These are phyloP conservation scores for Pulveroboletus sp. DNA, from an alignment of 768 basidiomycete genomes.

Conservation along the genomic window DNA sequence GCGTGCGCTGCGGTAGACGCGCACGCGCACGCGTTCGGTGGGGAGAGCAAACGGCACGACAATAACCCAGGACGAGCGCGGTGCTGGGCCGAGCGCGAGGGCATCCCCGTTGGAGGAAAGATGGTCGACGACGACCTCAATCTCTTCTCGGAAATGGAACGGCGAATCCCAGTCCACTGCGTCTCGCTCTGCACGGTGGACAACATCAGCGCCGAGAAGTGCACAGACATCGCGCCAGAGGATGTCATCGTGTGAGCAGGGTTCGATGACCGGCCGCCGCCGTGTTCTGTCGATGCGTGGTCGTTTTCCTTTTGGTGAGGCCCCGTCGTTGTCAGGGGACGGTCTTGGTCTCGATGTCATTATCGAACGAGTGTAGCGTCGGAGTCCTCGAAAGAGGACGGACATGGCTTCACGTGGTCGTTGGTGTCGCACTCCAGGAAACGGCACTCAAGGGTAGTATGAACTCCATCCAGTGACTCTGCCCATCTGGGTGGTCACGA, in stretches of 20 bases:
- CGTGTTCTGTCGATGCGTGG: constrained; percentile 20
- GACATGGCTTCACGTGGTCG: neutral
- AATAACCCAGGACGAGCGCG: constrained; percentile 68
- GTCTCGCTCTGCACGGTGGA: constrained; percentile 44
- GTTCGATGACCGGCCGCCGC: constrained; percentile 34
- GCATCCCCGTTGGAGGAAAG: constrained; percentile 66
- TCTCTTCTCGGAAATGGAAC: constrained; percentile 52
- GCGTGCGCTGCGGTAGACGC: constrained; percentile 65
- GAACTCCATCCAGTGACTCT: no score
- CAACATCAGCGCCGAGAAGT: constrained; percentile 58
- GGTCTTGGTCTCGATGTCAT: constrained; percentile 3
- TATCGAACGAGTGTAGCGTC: neutral
- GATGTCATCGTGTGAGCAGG: constrained; percentile 70
- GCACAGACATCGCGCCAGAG: constrained; percentile 64
- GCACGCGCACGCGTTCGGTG: constrained; percentile 70
- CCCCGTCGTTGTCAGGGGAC: neutral
- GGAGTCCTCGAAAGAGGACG: neutral
- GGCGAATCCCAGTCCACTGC: constrained; percentile 56
- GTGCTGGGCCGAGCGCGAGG: constrained; percentile 47
- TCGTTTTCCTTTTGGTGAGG: constrained; percentile 29
- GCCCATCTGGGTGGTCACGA: no score
- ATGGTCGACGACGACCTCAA: constrained; percentile 60
- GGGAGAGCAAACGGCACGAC: constrained; percentile 82
- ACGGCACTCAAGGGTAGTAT: no score
- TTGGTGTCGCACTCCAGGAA: no score